Conservation (phyloP, 805 yeast genomes). For the Isabelozyma pseudorhagii region DNA sequence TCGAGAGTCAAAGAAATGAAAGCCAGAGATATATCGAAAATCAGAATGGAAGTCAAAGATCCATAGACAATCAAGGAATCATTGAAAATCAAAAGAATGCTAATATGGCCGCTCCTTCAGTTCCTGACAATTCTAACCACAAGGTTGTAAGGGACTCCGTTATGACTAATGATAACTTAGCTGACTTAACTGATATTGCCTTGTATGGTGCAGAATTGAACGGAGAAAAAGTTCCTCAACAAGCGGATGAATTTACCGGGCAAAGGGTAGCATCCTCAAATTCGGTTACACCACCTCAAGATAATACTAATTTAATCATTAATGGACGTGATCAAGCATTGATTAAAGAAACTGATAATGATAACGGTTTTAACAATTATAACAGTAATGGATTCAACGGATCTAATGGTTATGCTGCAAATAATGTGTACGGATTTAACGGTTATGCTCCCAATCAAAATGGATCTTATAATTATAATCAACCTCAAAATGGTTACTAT, state of each 20-base stretch:
- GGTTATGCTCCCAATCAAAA: neutral
- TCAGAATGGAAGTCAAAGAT: neutral
- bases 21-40: neutral
- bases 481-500: conserved; percentile 1
- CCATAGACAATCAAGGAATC: neutral
- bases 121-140: neutral
- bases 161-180: conserved; percentile 20
- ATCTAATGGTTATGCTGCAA: neutral
- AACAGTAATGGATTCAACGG: neutral
- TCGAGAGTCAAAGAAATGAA: neutral
- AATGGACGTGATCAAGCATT: conserved; percentile 22
- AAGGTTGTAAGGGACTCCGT: conserved; percentile 14
- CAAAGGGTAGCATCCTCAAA: neutral
- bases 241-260: neutral
- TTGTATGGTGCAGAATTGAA: conserved; percentile 33
- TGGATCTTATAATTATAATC: neutral
- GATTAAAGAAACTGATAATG: conserved; percentile 5
- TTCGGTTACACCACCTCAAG: neutral
- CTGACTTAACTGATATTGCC: conserved; percentile 37
- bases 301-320: neutral
- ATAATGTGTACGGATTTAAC: neutral
- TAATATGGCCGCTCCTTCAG: neutral
- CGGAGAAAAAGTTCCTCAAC: conserved; percentile 15
- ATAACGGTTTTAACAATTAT: neutral
- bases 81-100: neutral